Conservation (phyloP, 768 basidiomycete species). For the Lentinula detonsa region DNA sequence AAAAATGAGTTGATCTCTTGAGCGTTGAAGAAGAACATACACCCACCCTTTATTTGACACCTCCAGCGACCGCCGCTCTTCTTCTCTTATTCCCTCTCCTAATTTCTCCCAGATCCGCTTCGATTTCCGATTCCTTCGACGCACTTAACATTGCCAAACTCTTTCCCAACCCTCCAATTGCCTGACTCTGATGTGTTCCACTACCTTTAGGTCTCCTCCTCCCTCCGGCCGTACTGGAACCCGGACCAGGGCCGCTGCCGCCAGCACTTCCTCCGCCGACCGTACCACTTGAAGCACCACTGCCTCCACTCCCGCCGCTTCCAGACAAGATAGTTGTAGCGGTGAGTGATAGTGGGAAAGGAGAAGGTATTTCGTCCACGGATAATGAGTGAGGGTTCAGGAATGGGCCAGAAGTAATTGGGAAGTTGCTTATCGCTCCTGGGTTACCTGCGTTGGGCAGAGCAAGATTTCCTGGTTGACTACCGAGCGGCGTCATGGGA, state of each 20-base stretch:
- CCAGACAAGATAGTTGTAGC: constrained; percentile 37
- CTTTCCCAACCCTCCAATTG: constrained; percentile 69
- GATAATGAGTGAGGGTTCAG: constrained; percentile 81
- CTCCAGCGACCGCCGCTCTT: constrained; percentile 26
- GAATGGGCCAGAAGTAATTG: constrained; percentile 64
- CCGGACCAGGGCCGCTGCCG: constrained; percentile 25
- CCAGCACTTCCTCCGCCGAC: constrained; percentile 14
- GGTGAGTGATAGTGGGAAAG: constrained; percentile 72
- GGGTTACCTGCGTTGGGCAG: constrained; percentile 28
- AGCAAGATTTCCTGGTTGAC: constrained; percentile 17
- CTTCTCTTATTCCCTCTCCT: constrained; percentile 66
- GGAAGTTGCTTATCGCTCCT: constrained; percentile 35
- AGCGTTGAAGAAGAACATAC: not conserved
- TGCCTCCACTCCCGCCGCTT: constrained; percentile 19
- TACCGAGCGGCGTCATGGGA: constrained; percentile 59
- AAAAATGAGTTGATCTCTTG: too few relatives aligned
- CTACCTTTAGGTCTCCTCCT: constrained; percentile 48
- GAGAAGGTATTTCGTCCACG: constrained; percentile 82
- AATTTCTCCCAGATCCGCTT: constrained; percentile 74
- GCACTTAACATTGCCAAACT: constrained; percentile 50
- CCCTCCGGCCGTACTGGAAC: constrained; percentile 26
- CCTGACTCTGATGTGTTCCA: constrained; percentile 49
- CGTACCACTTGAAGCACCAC: constrained; percentile 22
- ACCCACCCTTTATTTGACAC: not conserved
- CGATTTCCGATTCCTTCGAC: constrained; percentile 66